Conservation (phyloP, 2,329 filamentous ascomycete genomes). For the Calonectria henricotiae region DNA sequence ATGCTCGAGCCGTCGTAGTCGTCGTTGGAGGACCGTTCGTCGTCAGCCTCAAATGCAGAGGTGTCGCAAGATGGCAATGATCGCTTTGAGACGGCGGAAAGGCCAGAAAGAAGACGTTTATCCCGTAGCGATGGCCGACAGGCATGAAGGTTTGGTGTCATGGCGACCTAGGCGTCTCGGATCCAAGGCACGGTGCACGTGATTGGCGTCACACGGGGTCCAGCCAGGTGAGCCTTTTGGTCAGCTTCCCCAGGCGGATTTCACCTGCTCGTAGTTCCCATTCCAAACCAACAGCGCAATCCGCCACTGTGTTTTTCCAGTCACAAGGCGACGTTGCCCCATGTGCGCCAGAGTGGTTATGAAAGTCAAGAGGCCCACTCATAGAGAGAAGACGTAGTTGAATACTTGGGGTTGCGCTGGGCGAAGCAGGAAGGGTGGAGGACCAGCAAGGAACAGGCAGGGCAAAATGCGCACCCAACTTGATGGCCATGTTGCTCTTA, state of each 20-base stretch:
- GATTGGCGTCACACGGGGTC: constrained; percentile 50
- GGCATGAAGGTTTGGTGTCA: constrained; percentile 52
- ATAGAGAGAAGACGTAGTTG: constrained; percentile 7
- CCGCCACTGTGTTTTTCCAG: constrained; percentile 20
- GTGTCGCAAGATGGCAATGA: constrained; percentile 72
- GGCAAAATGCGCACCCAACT: constrained; percentile 33
- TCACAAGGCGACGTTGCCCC: constrained; percentile 25
- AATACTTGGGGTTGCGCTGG: not conserved
- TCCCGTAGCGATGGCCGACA: constrained; percentile 62
- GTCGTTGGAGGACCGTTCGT: constrained; percentile 72
- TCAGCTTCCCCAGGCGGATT: constrained; percentile 28
- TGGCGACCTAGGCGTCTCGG: constrained; percentile 36
- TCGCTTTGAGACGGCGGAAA: constrained; percentile 69
- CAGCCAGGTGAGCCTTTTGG: constrained; percentile 35
- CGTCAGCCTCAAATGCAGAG: constrained; percentile 79
- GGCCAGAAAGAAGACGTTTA: constrained; percentile 64
- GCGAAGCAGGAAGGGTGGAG: constrained; percentile 14
- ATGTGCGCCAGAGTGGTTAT: constrained; percentile 26
- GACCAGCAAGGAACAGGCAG: not conserved
- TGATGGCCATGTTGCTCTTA: constrained; percentile 44
- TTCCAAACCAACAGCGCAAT: constrained; percentile 3
- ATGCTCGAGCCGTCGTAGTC: constrained; percentile 51
- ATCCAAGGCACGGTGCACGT: constrained; percentile 48
- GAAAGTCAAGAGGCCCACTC: constrained; percentile 6
- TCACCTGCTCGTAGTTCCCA: constrained; percentile 26